Percentiles rank a stretch among this genome's conserved stretches.
These are phyloP conservation scores for Colletotrichum coccodes DNA, from an alignment of 2,329 filamentous ascomycete genomes.

Conservation along the genomic window DNA sequence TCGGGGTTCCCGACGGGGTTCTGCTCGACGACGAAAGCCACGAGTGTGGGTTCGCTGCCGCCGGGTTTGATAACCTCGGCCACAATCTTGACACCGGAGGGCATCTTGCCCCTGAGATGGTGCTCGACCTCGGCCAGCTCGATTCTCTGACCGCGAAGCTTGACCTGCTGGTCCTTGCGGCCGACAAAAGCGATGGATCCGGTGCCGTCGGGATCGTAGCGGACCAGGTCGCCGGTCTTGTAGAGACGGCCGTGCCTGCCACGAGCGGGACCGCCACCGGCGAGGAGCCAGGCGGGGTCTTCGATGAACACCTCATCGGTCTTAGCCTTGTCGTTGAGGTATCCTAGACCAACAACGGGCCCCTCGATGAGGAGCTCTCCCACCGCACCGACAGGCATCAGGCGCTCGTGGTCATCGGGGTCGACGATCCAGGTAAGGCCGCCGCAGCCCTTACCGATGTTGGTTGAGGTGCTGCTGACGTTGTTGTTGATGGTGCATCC, in stretches of 20 bases:
- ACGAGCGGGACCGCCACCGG: slow-evolving; percentile 49
- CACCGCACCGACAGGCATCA: slow-evolving; percentile 58
- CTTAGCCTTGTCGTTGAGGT: slow-evolving; percentile 67
- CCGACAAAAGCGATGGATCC: slow-evolving; percentile 67
- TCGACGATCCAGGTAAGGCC: slow-evolving; percentile 63
- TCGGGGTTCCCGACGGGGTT: slow-evolving; percentile 38
- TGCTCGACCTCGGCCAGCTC: slow-evolving; percentile 67
- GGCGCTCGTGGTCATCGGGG: slow-evolving; percentile 54
- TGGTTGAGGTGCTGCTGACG: slow-evolving; percentile 50
- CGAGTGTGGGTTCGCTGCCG: slow-evolving; percentile 54
- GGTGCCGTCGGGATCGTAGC: slow-evolving; percentile 62
- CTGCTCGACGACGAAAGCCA: slow-evolving; percentile 54
- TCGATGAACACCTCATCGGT: slow-evolving; percentile 68
- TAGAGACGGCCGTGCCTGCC: slow-evolving; percentile 61
- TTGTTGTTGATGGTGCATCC: slow-evolving; percentile 60
- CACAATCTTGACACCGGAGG: slow-evolving; percentile 52
- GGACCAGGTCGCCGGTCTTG: slow-evolving; percentile 69
- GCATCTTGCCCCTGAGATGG: slow-evolving; percentile 56
- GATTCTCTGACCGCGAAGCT: slow-evolving; percentile 72
- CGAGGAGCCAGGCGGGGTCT: slow-evolving; percentile 62
- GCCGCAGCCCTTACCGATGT: slow-evolving; percentile 59
- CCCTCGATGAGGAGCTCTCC: slow-evolving; percentile 67
- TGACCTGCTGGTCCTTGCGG: slow-evolving; percentile 75
- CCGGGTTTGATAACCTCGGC: slow-evolving; percentile 61
- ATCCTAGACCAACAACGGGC: slow-evolving; percentile 70